Evolutionary conservation across 2,329 filamentous ascomycete genomes (phyloP), one percentile per base, ranked within the genome.

Genomic region (Aotearoamyces nothofagi): DNA sequence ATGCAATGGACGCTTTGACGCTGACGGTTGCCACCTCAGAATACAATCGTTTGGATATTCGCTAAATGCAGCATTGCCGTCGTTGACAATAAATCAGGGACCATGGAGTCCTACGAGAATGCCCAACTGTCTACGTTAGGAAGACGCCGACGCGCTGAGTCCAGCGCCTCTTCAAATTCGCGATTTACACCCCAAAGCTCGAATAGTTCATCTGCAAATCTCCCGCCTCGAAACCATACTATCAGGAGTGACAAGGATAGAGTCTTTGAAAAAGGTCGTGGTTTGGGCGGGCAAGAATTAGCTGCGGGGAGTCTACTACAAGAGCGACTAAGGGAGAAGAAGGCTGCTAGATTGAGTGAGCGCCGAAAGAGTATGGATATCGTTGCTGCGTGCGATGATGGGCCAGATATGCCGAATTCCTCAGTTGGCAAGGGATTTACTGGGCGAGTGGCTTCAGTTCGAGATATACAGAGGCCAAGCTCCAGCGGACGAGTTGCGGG

Each of bases 291-390:
- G n/a, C n/a, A n/a, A n/a, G n/a, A n/a, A n/a, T n/a, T n/a, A 26
- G 7, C 24, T 15, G 42, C 44, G 6, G 29, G 36, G 14, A 45
- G 40, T 31, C 33, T 52, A 15, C 30, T 52, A 17, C 48, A 52
- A 24, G 49, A 51, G 30, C 38, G 43, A 22, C 35, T 52, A 33
- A 38, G 47, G 22, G 47, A 52, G 29, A 43, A 45, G 22, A 50
- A 50, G 34, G 43, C 39, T 5, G 47, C 47, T 31, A 41, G 42
- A 17, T 39, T 43, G 9, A 33, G 39, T 24, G 35, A 39, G 24
- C 32, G 27, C 15, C 33, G 34, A 15, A 40, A 39, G 22, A 35
- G 36, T 17, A 49, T 44, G 30, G 29, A 30, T 16, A n/a, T 41
- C 2, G 40, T 44, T 22, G 15, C 40, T 32, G 19, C 26, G 22